These are phyloP conservation scores for Leccinum uliginosum DNA, from an alignment of 768 basidiomycete species.

Conservation along the genomic window DNA sequence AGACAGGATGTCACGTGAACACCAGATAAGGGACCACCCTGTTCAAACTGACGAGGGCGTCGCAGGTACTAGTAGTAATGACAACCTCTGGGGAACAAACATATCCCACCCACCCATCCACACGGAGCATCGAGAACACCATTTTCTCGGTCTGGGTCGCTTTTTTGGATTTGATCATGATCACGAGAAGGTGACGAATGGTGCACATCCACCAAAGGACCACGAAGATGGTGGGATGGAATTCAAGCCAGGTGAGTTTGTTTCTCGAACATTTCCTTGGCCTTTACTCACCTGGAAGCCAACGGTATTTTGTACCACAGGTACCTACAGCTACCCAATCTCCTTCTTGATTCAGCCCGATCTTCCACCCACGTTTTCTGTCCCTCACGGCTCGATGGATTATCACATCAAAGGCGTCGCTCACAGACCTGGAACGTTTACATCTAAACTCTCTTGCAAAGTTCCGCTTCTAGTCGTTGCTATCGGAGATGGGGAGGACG, in stretches of 20 bases:
- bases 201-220: slow-evolving; percentile 35
- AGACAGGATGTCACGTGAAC: slow-evolving; percentile 7
- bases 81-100: not conserved
- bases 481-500: slow-evolving; percentile 75
- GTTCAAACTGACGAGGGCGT: not conserved
- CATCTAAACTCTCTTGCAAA: slow-evolving; percentile 62
- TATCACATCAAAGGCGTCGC: slow-evolving; percentile 83
- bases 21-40: not conserved
- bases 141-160: slow-evolving; percentile 35
- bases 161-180: slow-evolving; percentile 18
- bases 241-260: slow-evolving; percentile 72
- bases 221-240: slow-evolving; percentile 71
- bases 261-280: not conserved
- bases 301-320: slow-evolving; percentile 34
- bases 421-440: slow-evolving; percentile 85
- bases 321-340: slow-evolving; percentile 93
- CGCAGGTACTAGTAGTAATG: not conserved
- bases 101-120: not conserved
- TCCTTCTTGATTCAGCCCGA: slow-evolving; percentile 81
- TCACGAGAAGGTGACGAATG: slow-evolving; percentile 9
- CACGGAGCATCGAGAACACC: slow-evolving; percentile 12
- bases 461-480: slow-evolving; percentile 75
- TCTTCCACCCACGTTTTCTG: slow-evolving; percentile 74
- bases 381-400: slow-evolving; percentile 68
- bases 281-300: not conserved